A percentile compares a stretch with the other conserved stretches of the same genome.
Evolutionary conservation across 805 yeast genomes (phyloP).

Genomic region (Nakazawaea wyomingensis): DNA sequence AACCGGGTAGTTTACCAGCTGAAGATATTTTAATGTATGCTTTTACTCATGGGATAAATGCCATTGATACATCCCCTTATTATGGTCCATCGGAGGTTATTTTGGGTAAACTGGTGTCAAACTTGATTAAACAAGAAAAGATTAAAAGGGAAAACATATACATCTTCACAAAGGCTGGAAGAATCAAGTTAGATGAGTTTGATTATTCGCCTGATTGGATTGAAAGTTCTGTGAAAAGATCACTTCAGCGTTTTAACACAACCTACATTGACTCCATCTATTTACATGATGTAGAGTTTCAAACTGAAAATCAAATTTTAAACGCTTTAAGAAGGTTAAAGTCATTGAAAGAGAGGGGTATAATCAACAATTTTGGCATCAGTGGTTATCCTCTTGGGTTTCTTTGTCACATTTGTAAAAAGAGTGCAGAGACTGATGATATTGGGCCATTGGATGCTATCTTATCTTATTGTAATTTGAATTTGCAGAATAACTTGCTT

Average conservation of each 20-base stretch:
- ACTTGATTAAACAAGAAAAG: slow-evolving; percentile 27
- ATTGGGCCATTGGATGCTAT: slow-evolving; percentile 70
- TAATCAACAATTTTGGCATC: slow-evolving; percentile 63
- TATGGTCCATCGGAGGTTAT: slow-evolving; percentile 83
- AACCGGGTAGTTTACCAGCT: slow-evolving; percentile 58
- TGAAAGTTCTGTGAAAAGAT: slow-evolving; percentile 57
- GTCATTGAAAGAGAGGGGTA: slow-evolving; percentile 57
- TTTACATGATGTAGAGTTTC: slow-evolving; percentile 87
- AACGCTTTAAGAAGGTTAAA: slow-evolving; percentile 62
- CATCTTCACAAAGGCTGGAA: slow-evolving; percentile 83
- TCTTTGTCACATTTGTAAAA: slow-evolving; percentile 46
- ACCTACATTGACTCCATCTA: slow-evolving; percentile 74
- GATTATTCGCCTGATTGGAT: slow-evolving; percentile 66
- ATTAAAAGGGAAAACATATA: slow-evolving; percentile 58
- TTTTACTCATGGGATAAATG: slow-evolving; percentile 61
- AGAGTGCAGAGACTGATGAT: slow-evolving; percentile 27
- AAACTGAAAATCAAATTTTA: slow-evolving; percentile 43
- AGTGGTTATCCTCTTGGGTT: slow-evolving; percentile 84
- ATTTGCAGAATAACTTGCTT: slow-evolving; percentile 66
- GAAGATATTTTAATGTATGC: slow-evolving; percentile 54
- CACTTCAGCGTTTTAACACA: slow-evolving; percentile 62
- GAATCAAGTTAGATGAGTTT: slow-evolving; percentile 62
- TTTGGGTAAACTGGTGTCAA: slow-evolving; percentile 61
- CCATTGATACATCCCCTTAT: slow-evolving; percentile 89
- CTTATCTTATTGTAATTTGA: slow-evolving; percentile 75